A percentile compares a stretch with the other conserved stretches of the same genome.
Conservation (phyloP, 2,329 filamentous ascomycete genomes). For the Monilinia vaccinii-corymbosi region DNA sequence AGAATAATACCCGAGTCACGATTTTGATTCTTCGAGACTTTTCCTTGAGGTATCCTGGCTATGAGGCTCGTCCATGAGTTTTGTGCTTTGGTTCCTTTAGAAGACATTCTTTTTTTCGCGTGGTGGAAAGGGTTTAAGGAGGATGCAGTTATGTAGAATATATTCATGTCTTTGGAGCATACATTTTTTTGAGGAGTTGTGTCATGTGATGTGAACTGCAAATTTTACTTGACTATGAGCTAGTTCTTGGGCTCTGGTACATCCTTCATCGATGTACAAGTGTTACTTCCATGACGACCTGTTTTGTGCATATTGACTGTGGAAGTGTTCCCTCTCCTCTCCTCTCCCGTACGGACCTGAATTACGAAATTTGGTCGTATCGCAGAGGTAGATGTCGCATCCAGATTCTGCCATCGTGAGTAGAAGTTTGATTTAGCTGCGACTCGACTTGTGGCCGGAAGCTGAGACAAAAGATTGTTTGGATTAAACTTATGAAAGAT, state of each 20-base stretch:
- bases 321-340: no score
- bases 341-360: neutral
- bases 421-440: neutral
- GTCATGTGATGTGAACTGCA: neutral
- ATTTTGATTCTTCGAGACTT: constrained; percentile 31
- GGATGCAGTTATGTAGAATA: neutral
- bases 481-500: neutral
- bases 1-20: constrained; percentile 35
- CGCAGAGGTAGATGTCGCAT: neutral
- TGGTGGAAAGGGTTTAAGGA: neutral
- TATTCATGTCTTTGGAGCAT: neutral
- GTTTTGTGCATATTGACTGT: neutral
- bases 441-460: neutral
- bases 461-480: neutral
- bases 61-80: constrained; percentile 23
- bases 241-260: neutral
- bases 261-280: neutral
- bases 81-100: constrained; percentile 30
- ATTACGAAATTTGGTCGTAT: neutral
- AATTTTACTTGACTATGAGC: neutral
- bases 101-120: constrained; percentile 33
- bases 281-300: neutral
- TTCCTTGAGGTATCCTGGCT: constrained; percentile 25
- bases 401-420: neutral
- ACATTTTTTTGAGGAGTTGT: neutral